Evolutionary conservation across 345 rosid genomes (phyloP).

Genomic region (Gossypium rotundifolium): DNA sequence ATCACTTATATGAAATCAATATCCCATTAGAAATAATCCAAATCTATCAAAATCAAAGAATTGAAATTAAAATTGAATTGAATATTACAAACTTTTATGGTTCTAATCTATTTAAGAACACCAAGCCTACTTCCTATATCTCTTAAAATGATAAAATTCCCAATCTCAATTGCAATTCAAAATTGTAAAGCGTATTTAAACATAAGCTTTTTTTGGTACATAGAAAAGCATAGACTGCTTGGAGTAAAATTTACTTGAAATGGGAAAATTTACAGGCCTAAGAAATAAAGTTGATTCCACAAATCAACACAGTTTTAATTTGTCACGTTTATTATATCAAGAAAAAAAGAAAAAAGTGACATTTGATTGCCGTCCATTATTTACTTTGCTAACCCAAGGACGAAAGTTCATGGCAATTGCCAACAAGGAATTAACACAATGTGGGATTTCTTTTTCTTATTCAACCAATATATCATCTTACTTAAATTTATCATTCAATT

Average conservation of each 20-base stretch:
- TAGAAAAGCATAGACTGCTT: not conserved
- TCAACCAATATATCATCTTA: not conserved
- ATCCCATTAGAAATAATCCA: not conserved
- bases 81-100: not conserved
- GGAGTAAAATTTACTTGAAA: not conserved
- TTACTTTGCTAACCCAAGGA: not conserved
- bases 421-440: not conserved
- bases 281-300: not conserved
- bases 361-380: slow-evolving; percentile 4
- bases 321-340: not conserved
- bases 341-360: no score
- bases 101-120: not conserved
- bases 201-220: not conserved
- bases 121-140: not conserved
- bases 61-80: not conserved
- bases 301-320: not conserved
- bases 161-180: not conserved
- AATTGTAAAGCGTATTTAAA: no score
- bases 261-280: not conserved
- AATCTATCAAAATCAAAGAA: not conserved
- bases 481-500: no score
- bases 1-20: not conserved
- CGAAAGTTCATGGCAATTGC: not conserved
- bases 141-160: not conserved
- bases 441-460: not conserved